These are phyloP conservation scores for Metschnikowia cerradonensis DNA, from an alignment of 805 yeast genomes.

Conservation along the genomic window DNA sequence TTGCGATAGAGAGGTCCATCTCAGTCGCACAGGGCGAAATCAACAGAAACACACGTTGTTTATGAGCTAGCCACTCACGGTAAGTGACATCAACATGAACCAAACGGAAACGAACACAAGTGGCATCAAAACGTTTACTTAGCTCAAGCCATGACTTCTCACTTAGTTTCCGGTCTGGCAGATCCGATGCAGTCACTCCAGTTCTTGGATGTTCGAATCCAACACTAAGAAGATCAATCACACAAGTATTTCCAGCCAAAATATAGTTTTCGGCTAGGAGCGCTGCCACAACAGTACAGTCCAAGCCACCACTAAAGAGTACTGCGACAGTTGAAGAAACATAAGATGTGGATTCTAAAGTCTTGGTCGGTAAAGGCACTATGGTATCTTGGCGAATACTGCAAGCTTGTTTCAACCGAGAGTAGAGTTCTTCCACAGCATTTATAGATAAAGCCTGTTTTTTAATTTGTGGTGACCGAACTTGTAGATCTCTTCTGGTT, in stretches of 20 bases:
- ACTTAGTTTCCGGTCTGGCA: constrained; percentile 85
- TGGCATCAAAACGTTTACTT: constrained; percentile 34
- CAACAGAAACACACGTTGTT: constrained; percentile 51
- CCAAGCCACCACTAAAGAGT: constrained; percentile 92
- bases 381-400: constrained; percentile 54
- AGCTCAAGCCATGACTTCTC: constrained; percentile 56
- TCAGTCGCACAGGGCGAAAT: constrained; percentile 86
- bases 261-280: constrained; percentile 24
- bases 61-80: constrained; percentile 53
- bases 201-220: constrained; percentile 90
- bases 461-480: background rate
- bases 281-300: constrained; percentile 78
- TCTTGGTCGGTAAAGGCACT: constrained; percentile 18
- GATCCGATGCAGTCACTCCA: constrained; percentile 49
- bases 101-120: constrained; percentile 40
- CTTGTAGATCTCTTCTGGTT: background rate
- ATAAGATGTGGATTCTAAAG: background rate
- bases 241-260: constrained; percentile 13
- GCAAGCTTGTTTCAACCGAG: constrained; percentile 37
- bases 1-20: constrained; percentile 93
- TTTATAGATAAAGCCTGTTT: background rate
- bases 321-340: constrained; percentile 41
- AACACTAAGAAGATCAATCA: constrained; percentile 79
- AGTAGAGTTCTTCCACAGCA: constrained; percentile 12
- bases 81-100: constrained; percentile 74